Evolutionary conservation across 2,329 filamentous ascomycete species (phyloP).

Genomic region (Ophiostoma sp.): DNA sequence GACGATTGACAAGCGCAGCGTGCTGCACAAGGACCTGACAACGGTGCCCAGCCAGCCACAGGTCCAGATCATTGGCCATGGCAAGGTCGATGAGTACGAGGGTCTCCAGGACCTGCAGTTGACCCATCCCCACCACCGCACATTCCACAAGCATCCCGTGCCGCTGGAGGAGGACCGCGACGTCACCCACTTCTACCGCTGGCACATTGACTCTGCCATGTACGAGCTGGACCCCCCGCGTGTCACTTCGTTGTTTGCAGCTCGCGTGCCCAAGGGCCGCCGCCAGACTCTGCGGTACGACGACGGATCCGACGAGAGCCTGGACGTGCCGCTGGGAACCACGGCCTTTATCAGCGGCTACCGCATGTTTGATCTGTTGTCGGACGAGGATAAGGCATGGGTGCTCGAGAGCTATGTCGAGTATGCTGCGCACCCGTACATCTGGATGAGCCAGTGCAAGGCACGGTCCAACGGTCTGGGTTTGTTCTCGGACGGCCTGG

Average conservation of each 20-base stretch:
- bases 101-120: constrained; percentile 63
- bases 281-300: constrained; percentile 59
- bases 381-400: constrained; percentile 59
- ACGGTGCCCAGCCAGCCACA: constrained; percentile 73
- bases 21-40: constrained; percentile 75
- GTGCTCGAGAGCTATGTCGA: constrained; percentile 60
- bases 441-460: constrained; percentile 69
- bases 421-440: constrained; percentile 73
- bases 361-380: constrained; percentile 62
- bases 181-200: constrained; percentile 60
- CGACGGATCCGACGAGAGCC: constrained; percentile 60
- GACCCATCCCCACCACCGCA: constrained; percentile 69
- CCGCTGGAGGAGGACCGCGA: constrained; percentile 45
- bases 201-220: constrained; percentile 73
- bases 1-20: constrained; percentile 59
- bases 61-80: constrained; percentile 74
- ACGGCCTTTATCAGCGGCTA: constrained; percentile 70
- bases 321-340: constrained; percentile 66
- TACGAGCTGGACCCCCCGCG: constrained; percentile 69
- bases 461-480: constrained; percentile 64
- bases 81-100: constrained; percentile 61
- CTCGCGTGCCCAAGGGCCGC: constrained; percentile 57
- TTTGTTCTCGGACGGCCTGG: constrained; percentile 48
- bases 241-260: constrained; percentile 66
- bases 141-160: constrained; percentile 63